Evolutionary conservation across 805 yeast genomes (phyloP).

Genomic region (Lachancea kluyveri): DNA sequence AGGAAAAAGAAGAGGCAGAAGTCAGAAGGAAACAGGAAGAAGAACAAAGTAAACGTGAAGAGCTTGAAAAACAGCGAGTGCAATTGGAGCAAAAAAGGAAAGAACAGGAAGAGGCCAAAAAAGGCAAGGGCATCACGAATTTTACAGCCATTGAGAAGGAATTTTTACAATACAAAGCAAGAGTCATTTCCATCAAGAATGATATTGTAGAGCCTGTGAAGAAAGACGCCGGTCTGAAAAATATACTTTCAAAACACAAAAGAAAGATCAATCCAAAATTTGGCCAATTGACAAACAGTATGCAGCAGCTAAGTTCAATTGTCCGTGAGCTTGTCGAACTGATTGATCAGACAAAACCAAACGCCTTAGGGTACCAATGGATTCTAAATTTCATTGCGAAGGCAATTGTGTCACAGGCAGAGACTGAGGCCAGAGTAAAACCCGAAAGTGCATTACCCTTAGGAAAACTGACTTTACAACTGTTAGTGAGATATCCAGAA

Average conservation of each 20-base stretch:
- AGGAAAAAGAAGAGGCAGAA: conserved; percentile 13
- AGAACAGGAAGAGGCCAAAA: conserved; percentile 15
- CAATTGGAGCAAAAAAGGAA: conserved; percentile 11
- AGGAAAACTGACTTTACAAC: conserved; percentile 53
- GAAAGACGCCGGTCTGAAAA: conserved; percentile 47
- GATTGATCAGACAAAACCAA: conserved; percentile 41
- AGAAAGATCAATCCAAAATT: conserved; percentile 81
- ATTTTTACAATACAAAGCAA: conserved; percentile 43
- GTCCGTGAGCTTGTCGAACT: conserved; percentile 44
- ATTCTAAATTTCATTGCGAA: conserved; percentile 78
- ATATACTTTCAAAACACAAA: conserved; percentile 50
- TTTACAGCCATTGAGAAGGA: conserved; percentile 35
- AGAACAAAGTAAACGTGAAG: conserved; percentile 24
- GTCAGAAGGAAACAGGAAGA: conserved; percentile 13
- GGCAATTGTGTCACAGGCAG: conserved; percentile 84
- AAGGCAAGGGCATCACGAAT: conserved; percentile 20
- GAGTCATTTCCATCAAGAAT: conserved; percentile 51
- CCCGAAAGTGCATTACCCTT: conserved; percentile 76
- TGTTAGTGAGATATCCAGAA: conserved; percentile 45
- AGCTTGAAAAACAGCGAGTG: conserved; percentile 15
- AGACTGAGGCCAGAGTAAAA: conserved; percentile 78
- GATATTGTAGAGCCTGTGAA: conserved; percentile 52
- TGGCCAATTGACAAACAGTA: conserved; percentile 82
- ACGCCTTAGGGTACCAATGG: conserved; percentile 60
- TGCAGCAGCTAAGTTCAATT: conserved; percentile 48